Evolutionary conservation across 2,329 filamentous ascomycete genomes (phyloP), one percentile per base, ranked within the genome.

Genomic region (Aschersonia sp.): DNA sequence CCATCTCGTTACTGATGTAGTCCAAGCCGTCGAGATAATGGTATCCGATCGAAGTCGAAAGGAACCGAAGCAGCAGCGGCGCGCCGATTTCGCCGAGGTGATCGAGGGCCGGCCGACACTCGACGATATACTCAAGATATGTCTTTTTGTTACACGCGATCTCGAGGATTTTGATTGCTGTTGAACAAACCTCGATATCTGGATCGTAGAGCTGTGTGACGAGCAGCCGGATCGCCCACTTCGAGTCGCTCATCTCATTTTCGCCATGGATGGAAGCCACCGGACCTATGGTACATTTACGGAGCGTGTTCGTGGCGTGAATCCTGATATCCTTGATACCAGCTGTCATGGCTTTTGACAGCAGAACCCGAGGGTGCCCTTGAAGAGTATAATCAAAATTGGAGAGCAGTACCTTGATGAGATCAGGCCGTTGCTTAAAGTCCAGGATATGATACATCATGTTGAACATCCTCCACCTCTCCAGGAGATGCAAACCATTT

Each of bases 391-490:
- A 98, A 65, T 98, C 91, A 65, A 98, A 89, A 58, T 89, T 92
- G 45, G 85, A 83, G 6, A 98, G 74, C 32, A 98, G 75, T 7
- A 91, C 75, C 60, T 89, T 88, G 61, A 97, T 88, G 50, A 98
- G 72, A 61, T 98, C 92, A 44, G 91, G 88, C 2, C 92, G 84
- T 63, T 92, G 85, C 56, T 85, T 88, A 43, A 95, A 73, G 59
- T 97, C 91, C 50, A 96, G 78, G 51, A 98, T 95, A 64, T 97
- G 92, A 61, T 98, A 98, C 74, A 97, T 94, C 88, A 98, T 98
- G 65, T 97, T 97, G 67, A 96, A 89, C 75, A 98, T 94, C 56
- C 89, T 87, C 91, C 92, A 97, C 56, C 88, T 75, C 62, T 97
- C 91, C 59, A 98, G 78, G 68, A 98, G 91, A 51, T 84, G 80